phyloP scores from a whole-genome alignment of 768 basidiomycete genomes.

The Candolleomyces aberdarensis region DNA sequence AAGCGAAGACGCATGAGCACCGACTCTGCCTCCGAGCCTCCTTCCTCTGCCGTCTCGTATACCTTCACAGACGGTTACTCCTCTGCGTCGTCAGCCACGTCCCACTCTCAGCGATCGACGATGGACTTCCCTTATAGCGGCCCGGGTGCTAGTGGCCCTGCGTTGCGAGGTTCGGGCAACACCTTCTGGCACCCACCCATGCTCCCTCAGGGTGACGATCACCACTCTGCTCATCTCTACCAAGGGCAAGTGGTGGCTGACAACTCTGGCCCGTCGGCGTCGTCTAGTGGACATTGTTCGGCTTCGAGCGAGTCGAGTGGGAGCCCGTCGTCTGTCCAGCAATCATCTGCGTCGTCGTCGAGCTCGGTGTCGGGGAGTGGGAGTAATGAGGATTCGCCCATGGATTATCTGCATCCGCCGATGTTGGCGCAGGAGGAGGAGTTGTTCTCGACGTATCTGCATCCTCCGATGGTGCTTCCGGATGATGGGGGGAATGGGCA shows the following conservation, averaged over 20 bases:
- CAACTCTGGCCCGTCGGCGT: background rate
- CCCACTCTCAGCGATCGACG: conserved; percentile 58
- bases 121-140: conserved; percentile 66
- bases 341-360: too few relatives aligned
- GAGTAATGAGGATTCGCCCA: conserved; percentile 51
- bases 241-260: background rate
- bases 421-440: conserved; percentile 66
- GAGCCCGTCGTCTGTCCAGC: background rate
- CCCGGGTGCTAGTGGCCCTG: conserved; percentile 30
- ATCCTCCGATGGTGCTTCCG: conserved; percentile 42
- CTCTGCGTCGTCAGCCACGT: conserved; percentile 51
- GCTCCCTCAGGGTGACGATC: conserved; percentile 46
- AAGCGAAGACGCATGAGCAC: conserved; percentile 77
- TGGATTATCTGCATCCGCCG: conserved; percentile 71
- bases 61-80: conserved; percentile 63
- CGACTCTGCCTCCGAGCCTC: conserved; percentile 48
- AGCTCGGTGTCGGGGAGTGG: background rate
- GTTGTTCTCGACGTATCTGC: conserved; percentile 47
- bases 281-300: background rate
- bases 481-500: conserved; percentile 23
- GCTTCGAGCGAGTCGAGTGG: conserved; percentile 1
- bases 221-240: conserved; percentile 15
- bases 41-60: conserved; percentile 62
- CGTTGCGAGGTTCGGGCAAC: conserved; percentile 53
- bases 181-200: conserved; percentile 82